These are phyloP conservation scores for Penicillium sp. DNA, from an alignment of 2,329 filamentous ascomycete species.

Conservation along the genomic window DNA sequence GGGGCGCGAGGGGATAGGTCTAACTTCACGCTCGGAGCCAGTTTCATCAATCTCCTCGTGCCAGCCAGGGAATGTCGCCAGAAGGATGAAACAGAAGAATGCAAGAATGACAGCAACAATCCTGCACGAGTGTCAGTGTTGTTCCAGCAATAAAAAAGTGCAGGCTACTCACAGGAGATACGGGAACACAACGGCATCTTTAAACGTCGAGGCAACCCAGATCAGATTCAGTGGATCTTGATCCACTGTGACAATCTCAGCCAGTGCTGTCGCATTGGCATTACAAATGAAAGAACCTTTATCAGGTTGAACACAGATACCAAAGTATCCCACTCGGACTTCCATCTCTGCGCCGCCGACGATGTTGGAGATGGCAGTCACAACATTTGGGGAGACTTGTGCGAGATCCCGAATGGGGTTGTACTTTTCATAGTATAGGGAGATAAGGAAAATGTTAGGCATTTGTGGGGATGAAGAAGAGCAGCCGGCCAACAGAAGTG, in stretches of 20 bases:
- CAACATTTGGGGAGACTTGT: slow-evolving; percentile 86
- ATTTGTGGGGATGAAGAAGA: slow-evolving; percentile 95
- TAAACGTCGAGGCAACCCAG: slow-evolving; percentile 96
- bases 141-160: neutral
- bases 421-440: slow-evolving; percentile 93
- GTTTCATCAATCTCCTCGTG: slow-evolving; percentile 81
- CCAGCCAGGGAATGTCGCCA: slow-evolving; percentile 97
- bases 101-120: slow-evolving; percentile 98
- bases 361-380: slow-evolving; percentile 83
- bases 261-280: slow-evolving; percentile 92
- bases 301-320: slow-evolving; percentile 91
- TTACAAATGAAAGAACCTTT: slow-evolving; percentile 90
- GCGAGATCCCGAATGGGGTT: slow-evolving; percentile 76
- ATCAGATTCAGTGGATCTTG: slow-evolving; percentile 96
- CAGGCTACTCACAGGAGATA: slow-evolving; percentile 76
- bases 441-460: slow-evolving; percentile 93
- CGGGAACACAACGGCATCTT: slow-evolving; percentile 97
- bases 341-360: slow-evolving; percentile 80
- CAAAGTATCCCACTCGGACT: slow-evolving; percentile 94
- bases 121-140: slow-evolving; percentile 44
- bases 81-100: slow-evolving; percentile 89
- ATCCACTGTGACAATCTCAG: slow-evolving; percentile 82
- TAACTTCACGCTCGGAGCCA: slow-evolving; percentile 84
- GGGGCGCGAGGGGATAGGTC: slow-evolving; percentile 86
- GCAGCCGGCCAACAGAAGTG: slow-evolving; percentile 88